Evolutionary conservation across 371 early-diverging fungal genomes (phyloP), one percentile per base, ranked within the genome.

Genomic region (Vairimorpha ceranae): DNA sequence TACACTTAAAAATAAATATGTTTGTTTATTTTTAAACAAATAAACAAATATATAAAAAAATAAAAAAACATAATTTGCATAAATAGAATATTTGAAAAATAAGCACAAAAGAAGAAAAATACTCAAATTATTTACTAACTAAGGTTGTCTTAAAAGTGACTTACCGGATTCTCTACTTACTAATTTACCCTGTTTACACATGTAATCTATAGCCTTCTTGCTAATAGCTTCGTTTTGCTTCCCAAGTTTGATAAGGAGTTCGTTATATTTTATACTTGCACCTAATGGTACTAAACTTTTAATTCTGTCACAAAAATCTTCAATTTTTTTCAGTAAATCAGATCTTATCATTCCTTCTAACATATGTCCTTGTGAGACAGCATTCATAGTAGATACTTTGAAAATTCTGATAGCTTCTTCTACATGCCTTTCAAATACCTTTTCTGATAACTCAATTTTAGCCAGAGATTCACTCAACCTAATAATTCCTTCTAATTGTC

Each of bases 381-480:
- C 98, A 75, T 92, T 91, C 91, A 97, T 91, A 7, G 99, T 99
- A 21, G 94, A 93, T 69, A 88, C 87, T 81, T 92, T 91, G 86
- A 99, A 99, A 58, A 99, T 84, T 23, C 95, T 88, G 60, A 97
- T 92, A 2, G 98, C 99, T 84, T 97, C 97, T 69, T 94, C 94
- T 23, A 97, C 95, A 80, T 99, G 95, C 60, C 86, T 84, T 69
- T 89, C 89, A 0, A 87, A 89, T 7, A 93, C 95, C 0, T 88
- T 86, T 15, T 91, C 89, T 21, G 89, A 88, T n/a, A 97, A 87
- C 21, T 90, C 88, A 87, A 97, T 90, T 80, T 95, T 96, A 67
- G 99, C 99, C 43, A 97, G 83, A 12, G 96, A 87, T 86, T 99
- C 99, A n/a, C 95, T 89, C 58, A 97, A 89, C 82, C 99, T 92